Percentiles rank a stretch among this genome's conserved stretches.
Evolutionary conservation across 1,284 basidiomycete species (phyloP).

Genomic region (Xanthoconium separans): DNA sequence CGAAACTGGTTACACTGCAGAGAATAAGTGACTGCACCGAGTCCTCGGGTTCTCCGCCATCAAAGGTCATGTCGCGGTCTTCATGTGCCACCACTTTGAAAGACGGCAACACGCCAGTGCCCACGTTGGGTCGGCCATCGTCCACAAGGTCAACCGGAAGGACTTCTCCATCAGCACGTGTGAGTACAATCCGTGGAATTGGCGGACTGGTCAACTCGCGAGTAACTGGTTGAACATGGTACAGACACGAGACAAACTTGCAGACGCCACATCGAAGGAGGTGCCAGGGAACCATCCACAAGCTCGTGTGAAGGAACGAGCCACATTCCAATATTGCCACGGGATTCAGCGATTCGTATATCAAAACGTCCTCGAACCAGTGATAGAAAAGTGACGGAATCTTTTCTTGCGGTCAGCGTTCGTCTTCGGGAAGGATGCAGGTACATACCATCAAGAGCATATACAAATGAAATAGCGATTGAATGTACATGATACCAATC

Average conservation of each 20-base stretch:
- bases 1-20: not conserved
- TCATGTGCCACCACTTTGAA: not conserved
- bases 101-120: not conserved
- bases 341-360: conserved; percentile 17
- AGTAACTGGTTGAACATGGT: not conserved
- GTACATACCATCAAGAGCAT: conserved; percentile 25
- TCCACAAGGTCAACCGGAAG: conserved; percentile 10
- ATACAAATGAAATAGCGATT: conserved; percentile 22
- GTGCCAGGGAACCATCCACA: conserved; percentile 10
- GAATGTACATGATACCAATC: conserved; percentile 13
- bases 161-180: conserved; percentile 13
- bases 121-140: not conserved
- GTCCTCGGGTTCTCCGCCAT: not conserved
- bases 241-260: not conserved
- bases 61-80: not conserved
- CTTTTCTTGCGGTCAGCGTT: conserved; percentile 8
- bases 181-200: conserved; percentile 19
- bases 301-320: conserved; percentile 5
- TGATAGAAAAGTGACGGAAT: conserved; percentile 20
- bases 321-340: not conserved
- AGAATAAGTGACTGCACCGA: not conserved
- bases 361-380: conserved; percentile 21
- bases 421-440: not conserved
- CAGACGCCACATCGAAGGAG: conserved; percentile 3
- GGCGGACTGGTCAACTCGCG: not conserved